Evolutionary conservation across 2,329 filamentous ascomycete species (phyloP).

Genomic region (Blastomyces emzantsi): DNA sequence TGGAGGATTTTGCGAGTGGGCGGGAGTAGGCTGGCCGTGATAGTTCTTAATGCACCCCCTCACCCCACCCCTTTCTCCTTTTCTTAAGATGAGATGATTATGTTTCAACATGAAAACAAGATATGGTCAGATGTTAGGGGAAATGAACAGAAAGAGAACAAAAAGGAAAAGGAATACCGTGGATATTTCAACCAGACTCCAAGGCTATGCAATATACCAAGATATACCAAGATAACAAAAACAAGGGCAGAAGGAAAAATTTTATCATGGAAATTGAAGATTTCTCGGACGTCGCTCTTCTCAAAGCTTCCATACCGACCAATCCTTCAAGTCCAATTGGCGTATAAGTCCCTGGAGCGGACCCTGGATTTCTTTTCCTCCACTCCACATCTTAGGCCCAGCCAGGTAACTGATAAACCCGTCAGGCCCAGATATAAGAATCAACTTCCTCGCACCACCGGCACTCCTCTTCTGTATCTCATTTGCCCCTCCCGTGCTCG

Average conservation of each 20-base stretch:
- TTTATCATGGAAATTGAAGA: background rate
- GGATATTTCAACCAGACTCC: slow-evolving; percentile 12
- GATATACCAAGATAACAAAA: background rate
- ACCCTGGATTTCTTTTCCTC: slow-evolving; percentile 66
- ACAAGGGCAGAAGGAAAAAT: background rate
- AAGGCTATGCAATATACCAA: slow-evolving; percentile 9
- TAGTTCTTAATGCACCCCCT: background rate
- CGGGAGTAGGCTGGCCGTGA: background rate
- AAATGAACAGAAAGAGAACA: background rate
- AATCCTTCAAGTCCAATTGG: slow-evolving; percentile 46
- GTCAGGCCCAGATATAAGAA: slow-evolving; percentile 85
- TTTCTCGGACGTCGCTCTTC: background rate
- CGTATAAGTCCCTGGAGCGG: slow-evolving; percentile 60
- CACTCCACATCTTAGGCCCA: slow-evolving; percentile 66
- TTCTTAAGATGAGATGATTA: background rate
- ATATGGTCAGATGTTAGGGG: background rate
- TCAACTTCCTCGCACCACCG: slow-evolving; percentile 36
- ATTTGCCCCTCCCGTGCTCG: slow-evolving; percentile 17
- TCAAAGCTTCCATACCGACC: slow-evolving; percentile 52
- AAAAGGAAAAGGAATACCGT: background rate
- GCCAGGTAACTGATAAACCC: slow-evolving; percentile 78
- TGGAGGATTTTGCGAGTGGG: slow-evolving; percentile 45
- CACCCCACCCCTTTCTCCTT: background rate
- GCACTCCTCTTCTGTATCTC: background rate
- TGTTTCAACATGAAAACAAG: background rate